Base-by-base conservation (phyloP, 768 basidiomycete genomes). In the Clathrus columnatus region DNA sequence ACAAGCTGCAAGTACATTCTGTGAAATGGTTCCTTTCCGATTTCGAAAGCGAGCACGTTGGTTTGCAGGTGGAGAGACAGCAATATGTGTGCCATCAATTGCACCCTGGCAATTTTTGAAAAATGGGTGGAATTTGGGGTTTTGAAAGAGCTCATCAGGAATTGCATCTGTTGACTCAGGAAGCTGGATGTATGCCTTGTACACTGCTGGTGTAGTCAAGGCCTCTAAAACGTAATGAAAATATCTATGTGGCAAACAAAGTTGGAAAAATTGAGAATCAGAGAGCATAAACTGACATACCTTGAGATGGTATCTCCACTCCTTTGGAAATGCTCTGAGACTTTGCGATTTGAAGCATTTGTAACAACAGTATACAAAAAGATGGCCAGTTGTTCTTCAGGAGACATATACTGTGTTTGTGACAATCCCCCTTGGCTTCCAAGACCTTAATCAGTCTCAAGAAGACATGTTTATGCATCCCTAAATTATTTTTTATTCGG, bases 241-340 rank as follows among this genome's bases (percentile, higher is more conserved):
- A 36, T 23, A 60, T 50, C 63, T 68, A 43, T n/a, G n/a, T n/a
- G n/a, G n/a, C 17, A 10, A 8, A 18, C 51, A 58, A 27, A 29
- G 32, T 21, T 45, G 7, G 2, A 26, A 48, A n/a, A 41, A 16
- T 17, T 50, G 24, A 29, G 24, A 17, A 53, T 4, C 7, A 47
- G 11, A 20, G n/a, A 4, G 21, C 56, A 54, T 23, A 16, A 24
- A 48, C 43, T 29, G 8, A 59, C 58, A 16, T 50, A 70, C 72
- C 67, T 65, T n/a, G 67, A 69, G 17, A 74, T 69, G 0, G 72
- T 73, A 23, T 70, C 70, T 10, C 64, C 68, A 60, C 69, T 69
- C 1, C 64, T 51, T 57, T 74, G 73, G 57, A 75, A 74, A 7
- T 63, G 51, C 49, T 74, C 72, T 53, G 67, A 64, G 42, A 70